These are phyloP conservation scores for Lenwebbia sp. DNA, from an alignment of 345 rosid species.

Conservation along the genomic window DNA sequence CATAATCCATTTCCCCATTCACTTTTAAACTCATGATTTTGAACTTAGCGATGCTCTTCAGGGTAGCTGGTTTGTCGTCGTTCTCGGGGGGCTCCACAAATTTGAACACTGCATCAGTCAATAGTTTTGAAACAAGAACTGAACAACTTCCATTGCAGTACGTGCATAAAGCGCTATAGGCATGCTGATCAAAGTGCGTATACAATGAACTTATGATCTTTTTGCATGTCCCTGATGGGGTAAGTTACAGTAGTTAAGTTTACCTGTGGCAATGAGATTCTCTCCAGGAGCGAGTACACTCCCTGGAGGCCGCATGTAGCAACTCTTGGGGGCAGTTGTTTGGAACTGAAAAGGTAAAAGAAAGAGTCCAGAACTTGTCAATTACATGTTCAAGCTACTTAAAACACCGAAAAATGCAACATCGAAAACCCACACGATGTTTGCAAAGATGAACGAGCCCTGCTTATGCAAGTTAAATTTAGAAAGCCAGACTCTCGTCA, in stretches of 20 bases:
- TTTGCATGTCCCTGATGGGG: neutral
- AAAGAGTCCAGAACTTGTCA: neutral
- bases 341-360: constrained; percentile 36
- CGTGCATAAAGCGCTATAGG: neutral
- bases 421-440: neutral
- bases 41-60: constrained; percentile 57
- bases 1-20: constrained; percentile 50
- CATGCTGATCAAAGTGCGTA: neutral
- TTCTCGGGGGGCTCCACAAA: constrained; percentile 74
- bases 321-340: constrained; percentile 76
- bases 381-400: neutral
- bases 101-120: constrained; percentile 46
- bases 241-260: neutral
- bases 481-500: neutral
- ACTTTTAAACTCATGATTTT: constrained; percentile 74
- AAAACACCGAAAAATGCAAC: neutral
- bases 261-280: constrained; percentile 59
- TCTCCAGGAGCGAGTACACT: constrained; percentile 65
- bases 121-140: constrained; percentile 1
- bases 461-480: neutral
- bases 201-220: neutral
- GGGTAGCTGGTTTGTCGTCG: constrained; percentile 45
- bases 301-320: constrained; percentile 80
- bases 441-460: neutral
- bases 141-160: neutral